Evolutionary conservation across 106 monocot species (phyloP).

Genomic region (Dioscorea zingiberensis): DNA sequence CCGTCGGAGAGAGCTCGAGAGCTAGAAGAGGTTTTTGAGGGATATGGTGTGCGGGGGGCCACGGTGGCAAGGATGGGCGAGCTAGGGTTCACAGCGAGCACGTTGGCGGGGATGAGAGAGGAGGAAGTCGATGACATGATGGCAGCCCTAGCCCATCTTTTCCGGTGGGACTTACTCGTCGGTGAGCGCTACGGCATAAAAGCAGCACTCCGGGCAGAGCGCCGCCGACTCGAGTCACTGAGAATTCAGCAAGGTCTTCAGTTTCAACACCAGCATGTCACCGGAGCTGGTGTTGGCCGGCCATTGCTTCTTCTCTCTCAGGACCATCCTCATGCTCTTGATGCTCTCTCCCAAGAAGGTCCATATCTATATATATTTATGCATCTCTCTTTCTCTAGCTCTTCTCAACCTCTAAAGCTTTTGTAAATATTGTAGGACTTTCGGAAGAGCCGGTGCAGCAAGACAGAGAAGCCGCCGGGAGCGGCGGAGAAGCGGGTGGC

Average conservation of each 20-base stretch:
- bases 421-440: conserved; percentile 26
- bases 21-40: conserved; percentile 73
- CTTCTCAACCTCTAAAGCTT: no score
- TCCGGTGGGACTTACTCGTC: conserved; percentile 92
- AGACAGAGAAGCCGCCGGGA: conserved; percentile 45
- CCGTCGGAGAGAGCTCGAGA: conserved; percentile 17
- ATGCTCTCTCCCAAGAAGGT: conserved; percentile 79
- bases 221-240: conserved; percentile 30
- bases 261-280: not conserved
- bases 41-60: conserved; percentile 61
- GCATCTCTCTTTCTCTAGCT: no score
- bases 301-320: conserved; percentile 14
- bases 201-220: conserved; percentile 71
- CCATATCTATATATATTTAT: no score
- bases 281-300: not conserved
- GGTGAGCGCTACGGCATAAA: conserved; percentile 90
- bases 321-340: conserved; percentile 29
- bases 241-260: conserved; percentile 2
- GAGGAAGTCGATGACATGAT: conserved; percentile 97
- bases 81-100: conserved; percentile 81
- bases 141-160: conserved; percentile 66
- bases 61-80: conserved; percentile 73
- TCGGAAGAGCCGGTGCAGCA: conserved; percentile 79
- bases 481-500: conserved; percentile 51
- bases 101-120: conserved; percentile 78